phyloP scores from a whole-genome alignment of 495 filamentous ascomycete species.

The Hyphodiscus hymeniophilus region DNA sequence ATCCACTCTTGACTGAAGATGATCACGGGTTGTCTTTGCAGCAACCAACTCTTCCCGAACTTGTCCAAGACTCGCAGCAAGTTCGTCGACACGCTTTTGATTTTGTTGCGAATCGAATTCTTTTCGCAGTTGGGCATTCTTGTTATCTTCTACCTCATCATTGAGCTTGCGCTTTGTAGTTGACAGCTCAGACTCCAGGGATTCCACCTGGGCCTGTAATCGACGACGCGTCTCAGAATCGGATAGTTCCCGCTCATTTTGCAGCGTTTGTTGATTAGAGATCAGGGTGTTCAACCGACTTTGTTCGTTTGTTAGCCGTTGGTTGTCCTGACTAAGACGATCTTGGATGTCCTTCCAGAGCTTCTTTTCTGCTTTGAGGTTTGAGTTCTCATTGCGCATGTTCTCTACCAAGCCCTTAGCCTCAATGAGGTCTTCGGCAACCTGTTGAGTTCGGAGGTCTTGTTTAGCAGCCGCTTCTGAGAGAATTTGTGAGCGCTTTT shows the following conservation, averaged over 20 bases:
- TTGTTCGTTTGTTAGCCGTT: constrained; percentile 73
- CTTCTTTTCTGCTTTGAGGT: constrained; percentile 86
- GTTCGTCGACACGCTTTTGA: constrained; percentile 83
- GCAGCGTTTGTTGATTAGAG: constrained; percentile 70
- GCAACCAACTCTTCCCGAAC: constrained; percentile 76
- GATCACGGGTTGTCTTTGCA: constrained; percentile 76
- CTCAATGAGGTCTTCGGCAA: constrained; percentile 88
- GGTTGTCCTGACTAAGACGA: constrained; percentile 77
- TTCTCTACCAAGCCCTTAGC: constrained; percentile 73
- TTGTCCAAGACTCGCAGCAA: constrained; percentile 66
- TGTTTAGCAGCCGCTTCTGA: constrained; percentile 81
- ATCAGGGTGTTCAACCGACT: constrained; percentile 71
- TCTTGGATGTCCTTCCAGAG: constrained; percentile 89
- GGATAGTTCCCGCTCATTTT: constrained; percentile 81
- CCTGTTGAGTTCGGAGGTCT: constrained; percentile 81
- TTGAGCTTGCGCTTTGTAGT: constrained; percentile 75
- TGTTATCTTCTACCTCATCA: constrained; percentile 73
- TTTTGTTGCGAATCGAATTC: constrained; percentile 82
- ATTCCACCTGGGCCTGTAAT: constrained; percentile 66
- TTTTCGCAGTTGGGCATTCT: constrained; percentile 68
- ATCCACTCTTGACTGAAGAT: constrained; percentile 77
- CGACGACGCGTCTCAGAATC: constrained; percentile 74
- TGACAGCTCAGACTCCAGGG: constrained; percentile 67
- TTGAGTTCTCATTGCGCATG: constrained; percentile 82
- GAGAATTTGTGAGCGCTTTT: constrained; percentile 65